phyloP scores from a whole-genome alignment of 768 basidiomycete species.

The Suillus subaureus region DNA sequence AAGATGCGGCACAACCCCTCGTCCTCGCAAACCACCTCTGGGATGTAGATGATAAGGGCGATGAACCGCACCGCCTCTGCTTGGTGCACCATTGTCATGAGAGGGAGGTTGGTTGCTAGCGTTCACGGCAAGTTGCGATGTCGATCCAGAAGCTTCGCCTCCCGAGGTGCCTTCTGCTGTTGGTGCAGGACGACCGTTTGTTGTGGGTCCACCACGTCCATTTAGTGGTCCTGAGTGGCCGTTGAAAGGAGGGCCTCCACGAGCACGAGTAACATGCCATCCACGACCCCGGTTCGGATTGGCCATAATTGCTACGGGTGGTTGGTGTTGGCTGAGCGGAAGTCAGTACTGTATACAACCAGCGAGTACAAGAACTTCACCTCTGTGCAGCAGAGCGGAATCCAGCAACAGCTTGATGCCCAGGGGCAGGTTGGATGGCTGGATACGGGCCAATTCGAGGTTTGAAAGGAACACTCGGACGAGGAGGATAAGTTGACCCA shows the following conservation, averaged over 20 bases:
- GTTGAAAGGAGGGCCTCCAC: conserved; percentile 11
- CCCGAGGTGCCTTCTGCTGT: background rate
- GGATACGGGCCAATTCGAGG: conserved; percentile 72
- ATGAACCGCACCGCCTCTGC: conserved; percentile 4
- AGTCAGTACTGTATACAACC: background rate
- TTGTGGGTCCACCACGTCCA: conserved; percentile 15
- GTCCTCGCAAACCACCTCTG: conserved; percentile 34
- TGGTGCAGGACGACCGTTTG: conserved; percentile 14
- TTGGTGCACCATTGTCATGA: conserved; percentile 12
- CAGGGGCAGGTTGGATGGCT: conserved; percentile 53
- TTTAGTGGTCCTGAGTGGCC: conserved; percentile 14
- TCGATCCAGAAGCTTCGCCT: background rate
- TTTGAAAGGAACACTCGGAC: conserved; percentile 56
- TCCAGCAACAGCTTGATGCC: conserved; percentile 58
- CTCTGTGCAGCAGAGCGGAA: conserved; percentile 59
- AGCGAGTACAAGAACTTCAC: conserved; percentile 19
- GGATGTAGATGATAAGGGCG: conserved; percentile 13
- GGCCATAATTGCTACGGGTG: conserved; percentile 69
- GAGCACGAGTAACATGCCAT: conserved; percentile 18
- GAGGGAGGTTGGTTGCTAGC: background rate
- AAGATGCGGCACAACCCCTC: conserved; percentile 31
- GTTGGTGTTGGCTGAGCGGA: conserved; percentile 15
- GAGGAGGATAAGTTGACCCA: conserved; percentile 50
- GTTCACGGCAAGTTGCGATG: background rate
- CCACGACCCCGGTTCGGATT: conserved; percentile 64